phyloP scores from a whole-genome alignment of 352 stramenopile genomes.

The Pythium apleroticum region DNA sequence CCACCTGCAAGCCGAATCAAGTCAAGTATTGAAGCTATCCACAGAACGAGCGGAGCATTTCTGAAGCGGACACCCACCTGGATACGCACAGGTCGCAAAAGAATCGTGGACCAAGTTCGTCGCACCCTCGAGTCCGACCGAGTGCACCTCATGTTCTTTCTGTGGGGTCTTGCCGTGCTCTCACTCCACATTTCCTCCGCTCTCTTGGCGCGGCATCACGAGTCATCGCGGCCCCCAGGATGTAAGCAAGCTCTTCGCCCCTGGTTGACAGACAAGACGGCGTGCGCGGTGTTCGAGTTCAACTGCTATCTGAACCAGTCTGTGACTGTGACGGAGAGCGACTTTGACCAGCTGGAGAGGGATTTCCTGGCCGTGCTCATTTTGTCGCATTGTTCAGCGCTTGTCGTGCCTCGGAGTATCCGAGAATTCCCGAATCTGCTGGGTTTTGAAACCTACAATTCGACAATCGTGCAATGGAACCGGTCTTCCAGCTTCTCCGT shows the following conservation, averaged over 20 bases:
- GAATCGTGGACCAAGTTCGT: neutral
- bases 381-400: constrained; percentile 28
- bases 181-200: constrained; percentile 4
- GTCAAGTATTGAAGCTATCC: neutral
- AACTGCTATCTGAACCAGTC: constrained; percentile 20
- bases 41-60: neutral
- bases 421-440: constrained; percentile 22
- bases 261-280: constrained; percentile 18
- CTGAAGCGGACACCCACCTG: neutral
- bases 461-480: constrained; percentile 29
- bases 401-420: constrained; percentile 24
- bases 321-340: neutral
- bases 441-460: constrained; percentile 35
- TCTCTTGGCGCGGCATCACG: neutral
- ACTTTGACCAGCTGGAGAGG: constrained; percentile 9
- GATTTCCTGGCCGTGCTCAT: constrained; percentile 27
- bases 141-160: neutral
- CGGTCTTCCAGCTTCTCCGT: constrained; percentile 9
- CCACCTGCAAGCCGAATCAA: neutral
- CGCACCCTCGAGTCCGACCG: neutral
- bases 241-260: constrained; percentile 23
- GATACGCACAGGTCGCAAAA: neutral
- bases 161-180: constrained; percentile 10
- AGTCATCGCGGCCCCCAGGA: neutral
- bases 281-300: constrained; percentile 29